Evolutionary conservation across 768 basidiomycete species (phyloP), one percentile per base, ranked within the genome.

Genomic region (Naganishia vaughanmartiniae): DNA sequence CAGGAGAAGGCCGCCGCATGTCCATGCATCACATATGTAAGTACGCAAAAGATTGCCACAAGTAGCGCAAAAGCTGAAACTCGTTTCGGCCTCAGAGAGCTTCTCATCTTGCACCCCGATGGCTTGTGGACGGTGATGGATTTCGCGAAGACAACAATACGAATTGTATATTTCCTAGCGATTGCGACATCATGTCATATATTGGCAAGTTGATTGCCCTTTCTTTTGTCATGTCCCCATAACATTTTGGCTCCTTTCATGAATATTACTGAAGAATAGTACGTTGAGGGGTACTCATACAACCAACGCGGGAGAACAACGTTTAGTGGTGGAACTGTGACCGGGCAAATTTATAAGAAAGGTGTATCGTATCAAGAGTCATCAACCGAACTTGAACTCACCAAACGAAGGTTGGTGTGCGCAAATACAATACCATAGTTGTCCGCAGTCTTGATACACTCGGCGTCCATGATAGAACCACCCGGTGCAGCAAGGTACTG

Each of bases 401-500:
- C 96, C 73, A 97, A 83, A 74, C 94, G 85, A 76, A 96, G 79
- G 55, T 87, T 85, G 4, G 93, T 96, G 80, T 96, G 93, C 56
- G 88, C 89, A 82, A 96, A 98, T 70, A 94, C 90, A 54, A 97
- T 91, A 46, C 84, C 86, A 76, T 91, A 89, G 83, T 98, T 96
- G 81, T 99, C 89, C 14, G 95, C 95, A 2, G 93, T 92, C 83
- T 92, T 93, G 84, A 99, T 89, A 77, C 96, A 95, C 81, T 94
- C 95, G 54, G 82, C 87, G 77, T 99, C 96, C 95, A 98, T 98
- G 71, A 99, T 93, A 75, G 91, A 93, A 57, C 96, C 96, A 60
- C 89, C 78, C 10, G 84, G 83, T 9, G 94, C 93, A 30, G 92
- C 93, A 56, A 99, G 85, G 82, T 96, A 97, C 78, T 83, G 87